Percentiles rank a stretch among this genome's conserved stretches.
These are phyloP conservation scores for Hypoxylon sp. DNA, from an alignment of 2,329 filamentous ascomycete species.

Conservation along the genomic window DNA sequence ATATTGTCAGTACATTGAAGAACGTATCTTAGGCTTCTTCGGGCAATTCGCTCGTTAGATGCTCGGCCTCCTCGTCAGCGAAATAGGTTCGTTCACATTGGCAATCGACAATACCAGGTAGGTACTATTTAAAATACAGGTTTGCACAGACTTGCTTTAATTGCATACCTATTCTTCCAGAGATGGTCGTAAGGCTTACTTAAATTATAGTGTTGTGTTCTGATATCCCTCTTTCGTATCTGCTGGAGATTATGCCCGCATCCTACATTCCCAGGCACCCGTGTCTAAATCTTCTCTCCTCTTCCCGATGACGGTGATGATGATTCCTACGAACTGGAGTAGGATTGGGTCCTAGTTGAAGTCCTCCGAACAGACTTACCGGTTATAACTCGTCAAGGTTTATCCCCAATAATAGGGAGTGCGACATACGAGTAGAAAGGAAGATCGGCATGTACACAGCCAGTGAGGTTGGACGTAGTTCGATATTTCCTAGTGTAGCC, in stretches of 20 bases:
- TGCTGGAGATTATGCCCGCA: no score
- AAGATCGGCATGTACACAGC: background rate
- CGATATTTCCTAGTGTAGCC: background rate
- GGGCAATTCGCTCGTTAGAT: background rate
- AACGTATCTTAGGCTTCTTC: conserved; percentile 14
- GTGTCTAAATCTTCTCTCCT: no score
- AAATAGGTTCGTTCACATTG: background rate
- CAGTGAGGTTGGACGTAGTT: background rate
- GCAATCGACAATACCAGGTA: background rate
- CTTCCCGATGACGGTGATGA: no score
- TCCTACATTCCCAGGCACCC: no score
- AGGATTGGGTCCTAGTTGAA: no score
- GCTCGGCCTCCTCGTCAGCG: background rate
- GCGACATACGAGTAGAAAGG: background rate
- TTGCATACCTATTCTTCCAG: no score
- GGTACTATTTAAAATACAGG: no score
- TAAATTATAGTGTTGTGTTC: no score
- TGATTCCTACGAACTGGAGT: no score
- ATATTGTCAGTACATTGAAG: conserved; percentile 40
- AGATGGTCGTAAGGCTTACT: no score
- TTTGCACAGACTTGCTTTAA: no score
- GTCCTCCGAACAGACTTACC: background rate
- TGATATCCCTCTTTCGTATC: no score
- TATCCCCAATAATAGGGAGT: background rate
- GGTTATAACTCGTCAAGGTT: background rate